These are phyloP conservation scores for Fusarium buharicum DNA, from an alignment of 2,329 filamentous ascomycete genomes.

Conservation along the genomic window DNA sequence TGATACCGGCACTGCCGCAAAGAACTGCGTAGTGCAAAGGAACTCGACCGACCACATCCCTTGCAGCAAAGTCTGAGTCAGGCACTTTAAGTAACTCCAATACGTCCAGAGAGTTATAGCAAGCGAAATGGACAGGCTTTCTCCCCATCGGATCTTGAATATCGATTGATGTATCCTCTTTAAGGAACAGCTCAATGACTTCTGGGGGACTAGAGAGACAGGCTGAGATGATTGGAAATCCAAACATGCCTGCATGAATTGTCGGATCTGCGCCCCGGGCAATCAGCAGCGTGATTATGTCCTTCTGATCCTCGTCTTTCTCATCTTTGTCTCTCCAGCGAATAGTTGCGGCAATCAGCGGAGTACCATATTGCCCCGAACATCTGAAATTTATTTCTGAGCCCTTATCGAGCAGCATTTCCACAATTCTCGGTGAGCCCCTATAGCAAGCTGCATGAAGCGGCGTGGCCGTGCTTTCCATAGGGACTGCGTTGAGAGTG, in stretches of 20 bases:
- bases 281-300: slow-evolving; percentile 2
- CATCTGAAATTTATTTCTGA: slow-evolving; percentile 5
- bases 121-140: slow-evolving; percentile 9
- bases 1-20: neutral
- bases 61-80: slow-evolving; percentile 12
- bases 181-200: too few species aligned
- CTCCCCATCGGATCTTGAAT: neutral
- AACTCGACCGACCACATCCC: slow-evolving; percentile 10
- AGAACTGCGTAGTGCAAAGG: slow-evolving; percentile 15
- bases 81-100: slow-evolving; percentile 4
- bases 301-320: neutral
- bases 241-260: neutral
- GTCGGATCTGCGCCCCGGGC: slow-evolving; percentile 3
- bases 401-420: slow-evolving; percentile 3
- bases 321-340: neutral
- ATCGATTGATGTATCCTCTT: neutral
- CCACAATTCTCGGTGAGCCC: neutral
- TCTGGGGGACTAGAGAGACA: neutral
- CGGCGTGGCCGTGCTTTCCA: neutral
- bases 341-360: neutral
- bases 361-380: neutral
- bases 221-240: slow-evolving; percentile 10
- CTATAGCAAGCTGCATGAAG: slow-evolving; percentile 1
- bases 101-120: slow-evolving; percentile 12
- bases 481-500: neutral